A percentile compares a stretch with the other conserved stretches of the same genome.
Conservation (phyloP, 805 yeast genomes). For the Wickerhamomyces silvicola region DNA sequence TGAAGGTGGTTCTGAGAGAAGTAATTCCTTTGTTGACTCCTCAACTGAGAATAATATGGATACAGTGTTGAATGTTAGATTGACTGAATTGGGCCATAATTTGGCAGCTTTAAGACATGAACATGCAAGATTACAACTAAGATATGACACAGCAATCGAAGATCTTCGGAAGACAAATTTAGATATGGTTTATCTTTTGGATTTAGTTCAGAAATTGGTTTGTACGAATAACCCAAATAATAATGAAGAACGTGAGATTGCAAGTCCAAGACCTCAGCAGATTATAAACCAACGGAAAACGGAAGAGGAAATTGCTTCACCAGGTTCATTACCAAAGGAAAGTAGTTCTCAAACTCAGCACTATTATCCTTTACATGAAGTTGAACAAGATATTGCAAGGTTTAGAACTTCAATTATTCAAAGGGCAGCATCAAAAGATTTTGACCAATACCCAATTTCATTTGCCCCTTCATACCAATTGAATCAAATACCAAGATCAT, state of each 20-base stretch:
- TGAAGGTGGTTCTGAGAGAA: constrained; percentile 16
- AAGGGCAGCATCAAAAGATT: constrained; percentile 20
- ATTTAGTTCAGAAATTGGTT: constrained; percentile 31
- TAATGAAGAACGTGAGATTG: constrained; percentile 9
- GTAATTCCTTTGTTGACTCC: constrained; percentile 13
- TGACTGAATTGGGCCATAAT: constrained; percentile 33
- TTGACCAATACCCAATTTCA: constrained; percentile 17
- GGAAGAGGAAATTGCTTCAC: constrained; percentile 15
- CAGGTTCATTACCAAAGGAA: constrained; percentile 9
- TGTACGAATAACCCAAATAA: constrained; percentile 10
- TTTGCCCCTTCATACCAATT: constrained; percentile 22
- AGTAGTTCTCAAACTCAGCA: constrained; percentile 3
- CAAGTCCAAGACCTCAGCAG: constrained; percentile 7
- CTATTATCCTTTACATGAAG: constrained; percentile 10
- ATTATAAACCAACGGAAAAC: background rate
- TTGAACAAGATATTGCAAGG: constrained; percentile 18
- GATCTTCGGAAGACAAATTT: constrained; percentile 43
- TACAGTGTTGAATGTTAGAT: constrained; percentile 19
- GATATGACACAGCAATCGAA: constrained; percentile 41
- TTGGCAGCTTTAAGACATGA: constrained; percentile 35
- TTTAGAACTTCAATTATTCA: constrained; percentile 22
- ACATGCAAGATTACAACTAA: constrained; percentile 34
- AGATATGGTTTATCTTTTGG: constrained; percentile 49
- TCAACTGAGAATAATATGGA: constrained; percentile 9
- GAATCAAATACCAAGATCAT: constrained; percentile 7